A percentile compares a stretch with the other conserved stretches of the same genome.
phyloP scores from a whole-genome alignment of 352 stramenopile species.

The Sclerospora graminicola region DNA sequence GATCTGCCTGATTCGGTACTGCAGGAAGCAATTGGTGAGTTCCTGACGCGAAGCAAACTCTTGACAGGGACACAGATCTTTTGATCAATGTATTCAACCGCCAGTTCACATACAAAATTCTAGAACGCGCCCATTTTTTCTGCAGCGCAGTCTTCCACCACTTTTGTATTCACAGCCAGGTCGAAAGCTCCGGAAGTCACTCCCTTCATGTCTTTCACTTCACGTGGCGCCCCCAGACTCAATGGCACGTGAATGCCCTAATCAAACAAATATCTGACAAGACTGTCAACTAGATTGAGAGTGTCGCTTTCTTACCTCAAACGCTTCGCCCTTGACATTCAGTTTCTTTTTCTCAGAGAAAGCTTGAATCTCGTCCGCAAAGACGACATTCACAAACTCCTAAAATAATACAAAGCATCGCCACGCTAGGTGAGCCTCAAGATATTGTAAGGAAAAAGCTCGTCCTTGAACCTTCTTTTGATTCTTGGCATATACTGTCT shows the following conservation, averaged over 20 bases:
- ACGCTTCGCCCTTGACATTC: conserved; percentile 58
- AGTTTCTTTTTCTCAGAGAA: conserved; percentile 77
- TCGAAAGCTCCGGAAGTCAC: conserved; percentile 54
- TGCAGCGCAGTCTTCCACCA: conserved; percentile 46
- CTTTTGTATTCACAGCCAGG: conserved; percentile 70
- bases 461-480: conserved; percentile 42
- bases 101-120: conserved; percentile 76
- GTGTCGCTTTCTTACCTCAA: no score
- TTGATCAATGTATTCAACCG: conserved; percentile 74
- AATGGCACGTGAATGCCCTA: conserved; percentile 71
- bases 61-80: conserved; percentile 32
- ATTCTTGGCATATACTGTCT: conserved; percentile 47
- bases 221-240: conserved; percentile 52
- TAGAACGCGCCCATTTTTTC: conserved; percentile 63
- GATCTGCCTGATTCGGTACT: conserved; percentile 77
- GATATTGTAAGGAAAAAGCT: no score
- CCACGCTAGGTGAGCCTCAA: no score
- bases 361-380: conserved; percentile 53
- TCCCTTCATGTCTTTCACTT: conserved; percentile 71
- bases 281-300: no score
- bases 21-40: not conserved
- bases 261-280: no score
- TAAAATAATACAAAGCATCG: conserved; percentile 5
- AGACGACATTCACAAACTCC: conserved; percentile 76
- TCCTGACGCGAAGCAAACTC: no score